Evolutionary conservation across 805 yeast genomes (phyloP).

Genomic region (Lipomyces spencermartinsiae): DNA sequence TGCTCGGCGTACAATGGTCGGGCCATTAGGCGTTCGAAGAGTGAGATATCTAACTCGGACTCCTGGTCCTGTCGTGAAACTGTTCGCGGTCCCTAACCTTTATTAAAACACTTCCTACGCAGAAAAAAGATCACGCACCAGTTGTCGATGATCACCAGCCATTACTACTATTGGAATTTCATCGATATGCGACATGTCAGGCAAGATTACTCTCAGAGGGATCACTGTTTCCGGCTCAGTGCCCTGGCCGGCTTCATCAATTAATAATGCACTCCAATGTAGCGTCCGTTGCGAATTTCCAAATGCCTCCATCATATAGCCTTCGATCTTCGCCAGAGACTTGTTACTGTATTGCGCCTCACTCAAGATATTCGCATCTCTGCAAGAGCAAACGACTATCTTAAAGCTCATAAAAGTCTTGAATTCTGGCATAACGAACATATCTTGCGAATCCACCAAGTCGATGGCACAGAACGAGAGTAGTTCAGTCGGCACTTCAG

Average conservation of each 20-base stretch:
- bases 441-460: constrained; percentile 23
- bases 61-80: constrained; percentile 22
- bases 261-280: constrained; percentile 34
- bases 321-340: constrained; percentile 21
- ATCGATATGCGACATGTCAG: constrained; percentile 16
- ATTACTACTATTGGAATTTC: constrained; percentile 31
- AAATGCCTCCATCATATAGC: constrained; percentile 24
- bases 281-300: constrained; percentile 5
- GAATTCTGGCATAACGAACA: constrained; percentile 33
- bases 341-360: constrained; percentile 32
- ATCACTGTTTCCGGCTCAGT: constrained; percentile 34
- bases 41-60: constrained; percentile 30
- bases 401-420: constrained; percentile 18
- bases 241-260: constrained; percentile 38
- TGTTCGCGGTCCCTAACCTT: constrained; percentile 30
- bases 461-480: constrained; percentile 30
- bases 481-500: constrained; percentile 31
- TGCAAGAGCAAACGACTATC: constrained; percentile 35
- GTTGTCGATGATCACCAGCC: constrained; percentile 37
- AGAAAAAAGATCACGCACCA: constrained; percentile 13
- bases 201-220: constrained; percentile 28
- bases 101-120: background rate
- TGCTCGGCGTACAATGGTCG: constrained; percentile 28
- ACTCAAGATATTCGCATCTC: constrained; percentile 25
- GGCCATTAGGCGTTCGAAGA: constrained; percentile 33